Base-by-base conservation (phyloP, 2,329 filamentous ascomycete species). In the Tricladium varicosporioides region DNA sequence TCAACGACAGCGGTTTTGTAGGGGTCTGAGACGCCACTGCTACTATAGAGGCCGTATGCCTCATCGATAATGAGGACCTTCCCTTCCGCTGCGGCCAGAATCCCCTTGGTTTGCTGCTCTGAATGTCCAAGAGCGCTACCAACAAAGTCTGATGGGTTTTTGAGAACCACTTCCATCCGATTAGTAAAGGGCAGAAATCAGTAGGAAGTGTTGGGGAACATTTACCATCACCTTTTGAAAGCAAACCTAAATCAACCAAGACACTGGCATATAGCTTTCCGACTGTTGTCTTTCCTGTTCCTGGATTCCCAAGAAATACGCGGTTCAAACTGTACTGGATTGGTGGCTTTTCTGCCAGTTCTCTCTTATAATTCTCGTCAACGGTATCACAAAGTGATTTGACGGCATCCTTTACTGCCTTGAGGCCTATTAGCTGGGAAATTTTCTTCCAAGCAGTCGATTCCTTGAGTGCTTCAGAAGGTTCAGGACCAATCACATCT, bases 41-140 rank as follows among this genome's bases (percentile, higher is more conserved):
- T 62, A 5, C 69, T 68, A 45, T 77, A 80, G 0, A 92, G 75
- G 15, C 83, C 83, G 61, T 92, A 91, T 0, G 88, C 88, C 65
- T 92, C 88, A 59, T 92, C 89, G 3, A 92, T 91, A 13, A 92
- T 81, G 0, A 92, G 78, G 0, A 92, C 86, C 62, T 92, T 92
- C 0, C 89, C 89, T 0, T 79, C 62, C 0, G 86, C 84, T 0
- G 84, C 73, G 0, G 80, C 82, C 0, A 92, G 75, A 8, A 92
- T 91, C 0, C 76, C 84, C 61, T 89, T 92, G 0, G 88, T 91
- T 32, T 84, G 82, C 2, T 78, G 75, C 68, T 92, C 88, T 0
- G 88, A 91, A 1, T 78, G 74, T 0, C 89, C 89, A 0, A 92
- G 58, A 0, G 68, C 74, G 5, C 70, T 70, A 0, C 86, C 87